A percentile compares a stretch with the other conserved stretches of the same genome.
Evolutionary conservation across 2,329 filamentous ascomycete genomes (phyloP).

Genomic region (Aureobasidium zeae): DNA sequence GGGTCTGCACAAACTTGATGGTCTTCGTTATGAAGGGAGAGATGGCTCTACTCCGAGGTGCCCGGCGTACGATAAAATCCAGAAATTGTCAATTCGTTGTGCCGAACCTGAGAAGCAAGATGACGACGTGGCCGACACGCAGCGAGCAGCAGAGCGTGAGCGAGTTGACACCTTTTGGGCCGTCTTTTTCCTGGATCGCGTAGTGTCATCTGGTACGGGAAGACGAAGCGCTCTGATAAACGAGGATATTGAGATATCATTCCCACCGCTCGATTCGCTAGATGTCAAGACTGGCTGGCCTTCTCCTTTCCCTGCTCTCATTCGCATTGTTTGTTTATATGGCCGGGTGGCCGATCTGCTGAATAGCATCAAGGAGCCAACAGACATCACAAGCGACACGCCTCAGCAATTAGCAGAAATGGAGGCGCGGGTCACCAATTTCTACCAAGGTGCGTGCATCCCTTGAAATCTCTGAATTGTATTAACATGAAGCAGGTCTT

Average conservation of each 20-base stretch:
- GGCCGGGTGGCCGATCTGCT: conserved; percentile 75
- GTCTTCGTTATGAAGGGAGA: conserved; percentile 51
- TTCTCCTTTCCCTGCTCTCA: conserved; percentile 67
- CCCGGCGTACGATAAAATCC: conserved; percentile 36
- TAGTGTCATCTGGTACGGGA: conserved; percentile 80
- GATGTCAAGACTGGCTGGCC: conserved; percentile 56
- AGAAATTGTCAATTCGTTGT: conserved; percentile 40
- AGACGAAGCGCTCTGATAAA: conserved; percentile 74
- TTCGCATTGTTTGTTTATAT: conserved; percentile 78
- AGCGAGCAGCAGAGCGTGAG: conserved; percentile 64
- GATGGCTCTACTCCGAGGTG: conserved; percentile 47
- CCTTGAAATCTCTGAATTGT: too few species aligned
- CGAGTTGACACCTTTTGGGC: conserved; percentile 84
- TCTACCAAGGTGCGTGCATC: conserved; percentile 50
- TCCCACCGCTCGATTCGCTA: conserved; percentile 49
- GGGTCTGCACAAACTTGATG: conserved; percentile 72
- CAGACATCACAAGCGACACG: conserved; percentile 66
- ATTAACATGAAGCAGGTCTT: conserved; percentile 35
- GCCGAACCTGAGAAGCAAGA: conserved; percentile 31
- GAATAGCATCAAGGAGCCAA: conserved; percentile 66
- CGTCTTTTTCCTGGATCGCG: conserved; percentile 76
- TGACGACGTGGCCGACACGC: conserved; percentile 26
- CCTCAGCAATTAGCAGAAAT: conserved; percentile 64
- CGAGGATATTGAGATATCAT: conserved; percentile 72
- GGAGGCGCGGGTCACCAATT: conserved; percentile 67